phyloP scores from a whole-genome alignment of 2,329 filamentous ascomycete species.

The Microcyclosporella mali region DNA sequence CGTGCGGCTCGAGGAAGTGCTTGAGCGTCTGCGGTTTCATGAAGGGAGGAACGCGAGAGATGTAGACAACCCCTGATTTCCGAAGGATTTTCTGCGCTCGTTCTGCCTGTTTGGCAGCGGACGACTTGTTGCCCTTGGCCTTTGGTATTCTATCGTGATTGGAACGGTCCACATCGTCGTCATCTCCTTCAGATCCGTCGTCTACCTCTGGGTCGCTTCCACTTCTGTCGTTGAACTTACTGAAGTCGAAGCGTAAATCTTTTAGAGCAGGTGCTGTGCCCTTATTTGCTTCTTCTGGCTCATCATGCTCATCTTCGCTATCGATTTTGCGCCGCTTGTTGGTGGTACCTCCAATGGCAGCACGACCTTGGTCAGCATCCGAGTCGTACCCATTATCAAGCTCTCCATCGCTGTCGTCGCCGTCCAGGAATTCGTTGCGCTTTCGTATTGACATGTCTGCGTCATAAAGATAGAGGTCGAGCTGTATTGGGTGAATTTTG shows the following conservation, averaged over 20 bases:
- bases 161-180: constrained; percentile 25
- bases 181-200: constrained; percentile 13
- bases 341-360: constrained; percentile 40
- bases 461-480: too few species aligned
- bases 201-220: constrained; percentile 27
- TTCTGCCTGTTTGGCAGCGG: constrained; percentile 63
- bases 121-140: constrained; percentile 21
- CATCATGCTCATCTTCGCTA: constrained; percentile 33
- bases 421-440: constrained; percentile 64
- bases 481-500: too few species aligned
- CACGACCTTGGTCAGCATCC: constrained; percentile 63
- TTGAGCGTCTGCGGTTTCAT: constrained; percentile 79
- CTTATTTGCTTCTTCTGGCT: constrained; percentile 8
- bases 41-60: constrained; percentile 78
- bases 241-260: constrained; percentile 14
- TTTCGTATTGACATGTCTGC: constrained; percentile 59
- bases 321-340: constrained; percentile 60
- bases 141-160: constrained; percentile 5
- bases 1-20: constrained; percentile 68
- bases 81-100: constrained; percentile 58
- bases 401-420: constrained; percentile 39
- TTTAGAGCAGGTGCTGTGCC: background rate
- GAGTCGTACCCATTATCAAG: constrained; percentile 56
- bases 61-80: constrained; percentile 74
- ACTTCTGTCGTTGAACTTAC: constrained; percentile 15